phyloP scores from a whole-genome alignment of 805 yeast species.

The Kuraishia hungarica region DNA sequence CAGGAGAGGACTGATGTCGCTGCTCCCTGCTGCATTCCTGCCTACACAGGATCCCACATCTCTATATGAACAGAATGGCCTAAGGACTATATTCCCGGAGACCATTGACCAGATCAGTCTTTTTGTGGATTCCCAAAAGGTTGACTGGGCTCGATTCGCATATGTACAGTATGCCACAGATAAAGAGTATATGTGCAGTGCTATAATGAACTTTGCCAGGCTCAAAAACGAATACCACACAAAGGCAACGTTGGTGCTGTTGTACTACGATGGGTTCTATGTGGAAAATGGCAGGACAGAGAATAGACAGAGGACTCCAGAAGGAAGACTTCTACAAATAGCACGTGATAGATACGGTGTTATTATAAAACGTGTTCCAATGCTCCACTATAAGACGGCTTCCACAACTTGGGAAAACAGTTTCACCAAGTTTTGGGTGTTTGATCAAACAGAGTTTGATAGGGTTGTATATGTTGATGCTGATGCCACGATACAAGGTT shows the following conservation, averaged over 20 bases:
- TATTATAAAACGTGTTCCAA: constrained; percentile 18
- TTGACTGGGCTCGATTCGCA: constrained; percentile 21
- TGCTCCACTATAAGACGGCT: constrained; percentile 11
- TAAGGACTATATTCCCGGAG: not conserved
- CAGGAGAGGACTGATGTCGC: not conserved
- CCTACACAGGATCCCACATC: not conserved
- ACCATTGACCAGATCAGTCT: not conserved
- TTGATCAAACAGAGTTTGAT: constrained; percentile 39
- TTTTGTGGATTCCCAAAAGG: not conserved
- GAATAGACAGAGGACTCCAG: constrained; percentile 2
- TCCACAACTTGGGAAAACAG: constrained; percentile 37
- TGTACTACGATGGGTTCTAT: constrained; percentile 24
- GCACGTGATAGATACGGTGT: constrained; percentile 14
- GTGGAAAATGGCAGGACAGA: not conserved
- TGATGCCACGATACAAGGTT: constrained; percentile 33
- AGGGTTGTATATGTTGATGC: constrained; percentile 51
- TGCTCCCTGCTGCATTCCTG: not conserved
- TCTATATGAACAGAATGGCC: not conserved
- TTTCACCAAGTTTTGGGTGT: constrained; percentile 47
- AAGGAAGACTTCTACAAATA: constrained; percentile 5
- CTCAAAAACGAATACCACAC: constrained; percentile 27
- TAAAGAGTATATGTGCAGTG: constrained; percentile 39
- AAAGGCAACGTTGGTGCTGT: constrained; percentile 37
- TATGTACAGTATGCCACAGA: constrained; percentile 58
- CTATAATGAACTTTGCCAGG: constrained; percentile 36